Evolutionary conservation across 192 early-diverging fungal species (phyloP), one percentile per base, ranked within the genome.

Genomic region (Podila clonocystis): DNA sequence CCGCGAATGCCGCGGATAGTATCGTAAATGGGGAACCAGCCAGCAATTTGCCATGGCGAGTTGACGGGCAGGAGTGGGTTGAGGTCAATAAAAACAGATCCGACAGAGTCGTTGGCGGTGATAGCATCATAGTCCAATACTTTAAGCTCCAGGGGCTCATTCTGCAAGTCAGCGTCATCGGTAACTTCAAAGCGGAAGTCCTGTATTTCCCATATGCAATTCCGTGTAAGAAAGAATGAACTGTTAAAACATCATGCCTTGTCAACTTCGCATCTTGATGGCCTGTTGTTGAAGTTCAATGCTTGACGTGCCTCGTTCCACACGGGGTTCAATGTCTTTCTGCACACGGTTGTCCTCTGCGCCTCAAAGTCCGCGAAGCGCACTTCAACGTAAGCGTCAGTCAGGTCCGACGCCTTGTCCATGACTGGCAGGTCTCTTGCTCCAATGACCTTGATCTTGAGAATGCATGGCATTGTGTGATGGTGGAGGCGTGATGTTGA

Each of bases 321-420:
- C 11, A 92, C 84, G 0, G 94, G 94, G 74, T 94, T 92, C 50
- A 95, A 86, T 29, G 93, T 95, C 34, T 90, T 87, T 26, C 89
- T 85, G 24, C 85, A 86, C 45, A 93, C 93, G 45, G 89, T 82
- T 8, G 93, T 95, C 28, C 89, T 80, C 33, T 88, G 73, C 5
- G 83, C 80, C 36, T 95, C 93, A 70, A 90, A 89, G 70, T 93
- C 91, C 11, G 88, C 90, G 70, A 95, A 94, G 68, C 87, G 87
- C 48, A 93, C 85, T 68, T 95, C 94, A 22, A 94, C 94, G 62
- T 92, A 95, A n/a, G 94, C 94, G 75, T 95, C 94, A 19, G 93
- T 92, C 66, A 93, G 83, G 67, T 93, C 93, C 8, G 93, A 91
- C 26, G 91, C 84, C 65, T 93, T 79, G 85, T 95, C 94, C 94